Base-by-base conservation (phyloP, 1,139 yeast species). In the Hansenula sp. region DNA sequence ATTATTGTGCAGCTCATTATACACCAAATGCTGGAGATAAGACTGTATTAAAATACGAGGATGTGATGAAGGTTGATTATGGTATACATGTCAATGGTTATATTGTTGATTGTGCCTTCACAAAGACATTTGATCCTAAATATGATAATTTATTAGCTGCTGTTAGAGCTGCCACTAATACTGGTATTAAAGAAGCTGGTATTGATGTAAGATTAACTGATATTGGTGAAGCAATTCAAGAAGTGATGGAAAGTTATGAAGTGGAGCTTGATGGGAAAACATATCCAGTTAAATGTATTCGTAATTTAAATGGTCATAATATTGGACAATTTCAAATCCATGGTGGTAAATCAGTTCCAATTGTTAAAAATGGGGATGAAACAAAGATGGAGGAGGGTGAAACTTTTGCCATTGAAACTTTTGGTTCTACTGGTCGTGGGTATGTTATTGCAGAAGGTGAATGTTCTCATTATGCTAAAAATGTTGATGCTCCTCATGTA, bases 361-460 rank as follows among this genome's bases (percentile, higher is more conserved):
- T 94, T 58, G 95, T 92, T 32, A 84, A 90, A 57, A 87, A 86
- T 55, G 92, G 90, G 12, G 98, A 92, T 62, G 77, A 77, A 65
- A 90, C 97, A 20, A 90, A 90, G 71, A 90, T 92, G 97, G 99
- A 94, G 63, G 99, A 92, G 68, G 97, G 97, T 46, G 98, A 92
- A 62, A 83, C 89, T 3, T 92, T 88, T 71, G 99, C 99, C 42
- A 90, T 94, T 57, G 99, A 92, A 65, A 92, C 99, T 4, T 92
- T 92, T 57, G 98, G 98, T 6, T 79, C 96, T 33, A 92, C 98
- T 2, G 99, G 99, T 47, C 77, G 84, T 47, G 99, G 97, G 22
- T 82, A 82, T 55, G 98, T 92, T 30, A 68, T 82, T 39, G 72
- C 80, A 19, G 84, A 81, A 46, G 98, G 98, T 36, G 98, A 94